Conservation (phyloP, 495 filamentous ascomycete genomes). For the Xylaria bambusicola region DNA sequence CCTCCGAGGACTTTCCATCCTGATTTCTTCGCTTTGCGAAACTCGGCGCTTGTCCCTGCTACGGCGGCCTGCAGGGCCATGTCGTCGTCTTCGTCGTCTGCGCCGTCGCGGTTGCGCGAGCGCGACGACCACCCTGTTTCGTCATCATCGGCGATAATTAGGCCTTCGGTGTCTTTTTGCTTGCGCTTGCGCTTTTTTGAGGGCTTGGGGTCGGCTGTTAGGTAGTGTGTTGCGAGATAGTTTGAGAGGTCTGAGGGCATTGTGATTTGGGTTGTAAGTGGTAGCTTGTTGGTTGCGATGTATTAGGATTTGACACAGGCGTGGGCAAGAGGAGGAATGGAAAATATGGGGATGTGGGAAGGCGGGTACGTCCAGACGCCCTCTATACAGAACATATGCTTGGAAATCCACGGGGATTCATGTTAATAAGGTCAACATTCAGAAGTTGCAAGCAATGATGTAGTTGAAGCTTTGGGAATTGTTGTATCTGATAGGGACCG, state of each 20-base stretch:
- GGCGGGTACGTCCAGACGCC: no score
- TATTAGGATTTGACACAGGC: no score
- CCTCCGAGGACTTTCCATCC: slow-evolving; percentile 72
- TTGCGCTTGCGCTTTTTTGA: slow-evolving; percentile 89
- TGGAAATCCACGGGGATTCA: no score
- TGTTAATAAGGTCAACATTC: no score
- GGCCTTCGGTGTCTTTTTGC: slow-evolving; percentile 57
- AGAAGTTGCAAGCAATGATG: background rate
- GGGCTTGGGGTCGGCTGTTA: slow-evolving; percentile 70
- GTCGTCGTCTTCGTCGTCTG: slow-evolving; percentile 49
- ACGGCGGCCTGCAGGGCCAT: slow-evolving; percentile 47
- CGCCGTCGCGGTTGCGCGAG: slow-evolving; percentile 38
- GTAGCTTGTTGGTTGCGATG: no score
- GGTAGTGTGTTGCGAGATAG: slow-evolving; percentile 95
- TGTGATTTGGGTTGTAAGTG: background rate
- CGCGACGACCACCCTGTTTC: slow-evolving; percentile 65
- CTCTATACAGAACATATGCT: no score
- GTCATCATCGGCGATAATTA: slow-evolving; percentile 93
- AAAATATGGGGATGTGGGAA: no score
- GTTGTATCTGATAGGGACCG: background rate
- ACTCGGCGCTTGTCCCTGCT: slow-evolving; percentile 62
- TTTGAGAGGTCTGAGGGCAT: slow-evolving; percentile 71
- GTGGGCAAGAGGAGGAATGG: background rate
- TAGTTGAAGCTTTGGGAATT: slow-evolving; percentile 2
- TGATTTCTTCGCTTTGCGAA: slow-evolving; percentile 75